A percentile compares a stretch with the other conserved stretches of the same genome.
Evolutionary conservation across 495 filamentous ascomycete genomes (phyloP).

Genomic region (Articulospora tetracladia): DNA sequence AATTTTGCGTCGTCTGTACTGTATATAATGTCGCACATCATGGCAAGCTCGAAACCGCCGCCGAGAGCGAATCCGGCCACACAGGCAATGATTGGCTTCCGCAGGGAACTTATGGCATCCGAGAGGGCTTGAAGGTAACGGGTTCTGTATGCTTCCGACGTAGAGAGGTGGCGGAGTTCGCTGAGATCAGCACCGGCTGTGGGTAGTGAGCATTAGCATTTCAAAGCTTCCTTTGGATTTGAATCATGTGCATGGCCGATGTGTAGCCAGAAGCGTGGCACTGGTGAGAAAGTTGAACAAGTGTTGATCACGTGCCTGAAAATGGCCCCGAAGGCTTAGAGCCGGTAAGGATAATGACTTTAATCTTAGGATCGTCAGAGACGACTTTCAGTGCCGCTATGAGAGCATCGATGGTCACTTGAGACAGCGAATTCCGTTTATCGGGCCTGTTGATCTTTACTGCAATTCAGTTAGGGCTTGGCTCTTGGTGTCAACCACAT

Average conservation of each 20-base stretch:
- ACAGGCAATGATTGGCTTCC: constrained; percentile 10
- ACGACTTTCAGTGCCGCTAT: constrained; percentile 21
- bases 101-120: constrained; percentile 22
- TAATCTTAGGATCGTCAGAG: constrained; percentile 23
- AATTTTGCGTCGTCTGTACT: constrained; percentile 25
- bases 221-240: background rate
- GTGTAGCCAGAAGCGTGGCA: no score
- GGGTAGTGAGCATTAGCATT: background rate
- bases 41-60: constrained; percentile 12
- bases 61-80: constrained; percentile 12
- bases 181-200: constrained; percentile 37
- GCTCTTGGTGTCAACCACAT: background rate
- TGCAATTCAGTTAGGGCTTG: background rate
- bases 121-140: constrained; percentile 34
- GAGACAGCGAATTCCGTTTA: constrained; percentile 36
- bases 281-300: background rate
- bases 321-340: constrained; percentile 26
- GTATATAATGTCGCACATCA: constrained; percentile 39
- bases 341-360: constrained; percentile 34
- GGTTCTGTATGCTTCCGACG: constrained; percentile 25
- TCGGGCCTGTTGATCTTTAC: constrained; percentile 29
- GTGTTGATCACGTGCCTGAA: constrained; percentile 26
- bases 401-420: constrained; percentile 28
- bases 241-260: no score
- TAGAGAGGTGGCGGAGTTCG: constrained; percentile 30